Evolutionary conservation across 192 early-diverging fungal genomes (phyloP).

Genomic region (Podila epicladia): DNA sequence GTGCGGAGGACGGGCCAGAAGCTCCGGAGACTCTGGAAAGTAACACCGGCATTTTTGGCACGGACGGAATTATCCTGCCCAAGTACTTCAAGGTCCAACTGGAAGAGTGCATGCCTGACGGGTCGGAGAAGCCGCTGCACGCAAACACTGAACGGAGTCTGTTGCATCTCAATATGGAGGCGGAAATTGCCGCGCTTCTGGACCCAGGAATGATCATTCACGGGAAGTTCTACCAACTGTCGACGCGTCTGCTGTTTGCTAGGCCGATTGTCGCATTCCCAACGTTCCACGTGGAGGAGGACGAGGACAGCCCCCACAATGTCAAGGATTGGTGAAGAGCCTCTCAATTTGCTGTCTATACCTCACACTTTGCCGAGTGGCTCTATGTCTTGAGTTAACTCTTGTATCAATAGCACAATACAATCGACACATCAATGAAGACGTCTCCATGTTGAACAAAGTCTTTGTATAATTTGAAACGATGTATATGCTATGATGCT

Average conservation of each 20-base stretch:
- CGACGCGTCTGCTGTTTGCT: constrained; percentile 25
- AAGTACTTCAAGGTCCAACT: not conserved
- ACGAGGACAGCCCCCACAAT: constrained; percentile 5
- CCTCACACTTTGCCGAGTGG: too few species aligned
- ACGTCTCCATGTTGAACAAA: too few species aligned
- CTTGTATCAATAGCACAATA: too few species aligned
- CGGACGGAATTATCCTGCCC: not conserved
- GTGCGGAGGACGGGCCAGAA: too few species aligned
- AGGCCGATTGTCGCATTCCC: constrained; percentile 16
- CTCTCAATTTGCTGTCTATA: too few species aligned
- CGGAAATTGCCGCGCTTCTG: constrained; percentile 6
- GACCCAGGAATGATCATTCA: constrained; percentile 6
- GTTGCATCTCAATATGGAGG: constrained; percentile 1
- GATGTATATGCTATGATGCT: too few species aligned
- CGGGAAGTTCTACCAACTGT: constrained; percentile 30
- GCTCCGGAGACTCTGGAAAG: not conserved
- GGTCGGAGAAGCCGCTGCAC: not conserved
- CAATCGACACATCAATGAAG: too few species aligned
- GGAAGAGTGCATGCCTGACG: not conserved
- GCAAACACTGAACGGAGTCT: not conserved
- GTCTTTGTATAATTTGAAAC: too few species aligned
- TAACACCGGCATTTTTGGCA: not conserved
- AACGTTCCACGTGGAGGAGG: constrained; percentile 20
- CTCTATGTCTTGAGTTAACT: too few species aligned
- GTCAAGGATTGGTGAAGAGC: not conserved